These are phyloP conservation scores for Vachellia collinsii DNA, from an alignment of 306 rosid species.

Conservation along the genomic window DNA sequence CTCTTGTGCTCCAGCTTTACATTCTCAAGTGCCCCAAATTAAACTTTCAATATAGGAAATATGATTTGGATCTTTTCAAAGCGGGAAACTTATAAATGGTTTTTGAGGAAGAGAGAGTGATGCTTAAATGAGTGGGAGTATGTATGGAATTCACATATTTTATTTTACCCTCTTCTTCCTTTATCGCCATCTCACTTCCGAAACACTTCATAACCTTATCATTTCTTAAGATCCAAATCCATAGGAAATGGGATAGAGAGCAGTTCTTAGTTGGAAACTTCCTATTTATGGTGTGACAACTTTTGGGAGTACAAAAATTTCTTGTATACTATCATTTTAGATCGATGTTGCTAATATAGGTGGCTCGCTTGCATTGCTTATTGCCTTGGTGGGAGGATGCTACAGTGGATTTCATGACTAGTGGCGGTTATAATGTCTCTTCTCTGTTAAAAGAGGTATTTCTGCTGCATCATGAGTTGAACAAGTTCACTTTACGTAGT, in stretches of 20 bases:
- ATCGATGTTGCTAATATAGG: constrained; percentile 40
- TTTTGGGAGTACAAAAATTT: constrained; percentile 4
- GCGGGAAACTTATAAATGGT: neutral
- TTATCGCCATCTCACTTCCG: neutral
- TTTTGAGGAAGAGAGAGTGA: neutral
- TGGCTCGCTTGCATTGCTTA: constrained; percentile 74
- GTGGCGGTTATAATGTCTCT: constrained; percentile 72
- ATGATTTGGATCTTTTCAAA: neutral
- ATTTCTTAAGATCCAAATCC: neutral
- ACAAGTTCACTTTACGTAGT: constrained; percentile 12
- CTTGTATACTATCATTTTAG: neutral
- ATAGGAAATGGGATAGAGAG: neutral
- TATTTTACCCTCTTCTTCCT: neutral
- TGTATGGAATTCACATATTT: neutral
- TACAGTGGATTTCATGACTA: constrained; percentile 67
- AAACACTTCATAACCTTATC: neutral
- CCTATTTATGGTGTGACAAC: neutral
- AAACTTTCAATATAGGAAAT: constrained; percentile 8
- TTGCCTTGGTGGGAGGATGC: constrained; percentile 84
- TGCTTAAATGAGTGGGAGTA: neutral
- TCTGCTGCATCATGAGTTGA: constrained; percentile 17
- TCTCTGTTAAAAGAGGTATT: constrained; percentile 63
- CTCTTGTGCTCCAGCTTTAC: constrained; percentile 18
- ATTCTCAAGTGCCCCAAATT: neutral
- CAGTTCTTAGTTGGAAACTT: neutral